Evolutionary conservation across 805 yeast species (phyloP).

Genomic region (Myxozyma neotropica): DNA sequence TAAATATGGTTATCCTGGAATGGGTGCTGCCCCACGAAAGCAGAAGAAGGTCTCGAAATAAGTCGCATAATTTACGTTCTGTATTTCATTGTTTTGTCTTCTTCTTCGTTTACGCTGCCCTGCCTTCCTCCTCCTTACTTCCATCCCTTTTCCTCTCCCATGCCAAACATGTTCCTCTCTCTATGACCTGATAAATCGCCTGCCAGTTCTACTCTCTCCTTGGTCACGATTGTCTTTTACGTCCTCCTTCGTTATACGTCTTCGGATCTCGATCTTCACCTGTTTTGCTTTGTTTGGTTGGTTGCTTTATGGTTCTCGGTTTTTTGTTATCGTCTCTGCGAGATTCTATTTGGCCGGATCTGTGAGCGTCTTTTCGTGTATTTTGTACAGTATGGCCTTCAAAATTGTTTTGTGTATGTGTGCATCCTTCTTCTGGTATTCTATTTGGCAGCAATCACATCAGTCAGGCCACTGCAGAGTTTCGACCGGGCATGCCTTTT

Average conservation of each 20-base stretch:
- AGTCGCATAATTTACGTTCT: neutral
- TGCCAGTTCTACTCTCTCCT: neutral
- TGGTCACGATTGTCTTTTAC: neutral
- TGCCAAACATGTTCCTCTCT: neutral
- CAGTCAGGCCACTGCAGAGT: neutral
- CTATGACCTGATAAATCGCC: neutral
- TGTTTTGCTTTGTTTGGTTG: slow-evolving; percentile 1
- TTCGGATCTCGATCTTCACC: neutral
- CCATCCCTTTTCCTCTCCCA: neutral
- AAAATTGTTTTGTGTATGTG: neutral
- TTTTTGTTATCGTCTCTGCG: neutral
- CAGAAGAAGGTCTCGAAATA: slow-evolving; percentile 29
- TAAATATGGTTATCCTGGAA: slow-evolving; percentile 52
- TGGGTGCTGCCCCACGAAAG: slow-evolving; percentile 33
- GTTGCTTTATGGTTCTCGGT: slow-evolving; percentile 1
- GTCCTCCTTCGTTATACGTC: neutral
- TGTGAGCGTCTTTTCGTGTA: slow-evolving; percentile 6
- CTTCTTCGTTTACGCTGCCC: neutral
- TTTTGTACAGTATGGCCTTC: neutral
- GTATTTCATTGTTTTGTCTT: slow-evolving; percentile 5
- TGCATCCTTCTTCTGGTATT: neutral
- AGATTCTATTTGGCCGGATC: neutral
- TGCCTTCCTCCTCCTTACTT: neutral
- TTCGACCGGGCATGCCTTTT: neutral
- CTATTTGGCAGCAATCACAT: neutral